Evolutionary conservation across 2,329 filamentous ascomycete genomes (phyloP).

Genomic region (Didymella glomerata): DNA sequence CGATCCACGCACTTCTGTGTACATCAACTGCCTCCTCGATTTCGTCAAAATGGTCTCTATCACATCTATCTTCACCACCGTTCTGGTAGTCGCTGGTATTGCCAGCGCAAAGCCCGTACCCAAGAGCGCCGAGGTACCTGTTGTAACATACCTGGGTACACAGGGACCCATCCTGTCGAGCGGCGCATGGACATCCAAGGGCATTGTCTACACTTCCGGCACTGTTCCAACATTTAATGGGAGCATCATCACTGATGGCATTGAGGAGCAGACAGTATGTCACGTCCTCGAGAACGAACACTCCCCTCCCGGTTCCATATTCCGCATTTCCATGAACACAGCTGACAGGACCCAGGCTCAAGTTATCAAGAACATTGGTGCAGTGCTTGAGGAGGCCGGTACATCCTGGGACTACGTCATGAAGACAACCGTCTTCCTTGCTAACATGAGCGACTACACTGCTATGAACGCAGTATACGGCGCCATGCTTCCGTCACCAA

Average conservation of each 20-base stretch:
- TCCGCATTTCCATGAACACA: not conserved
- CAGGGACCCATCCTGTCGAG: conserved; percentile 43
- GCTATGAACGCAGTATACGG: conserved; percentile 48
- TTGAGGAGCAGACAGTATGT: conserved; percentile 39
- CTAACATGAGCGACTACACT: conserved; percentile 44
- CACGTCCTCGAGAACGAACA: not conserved
- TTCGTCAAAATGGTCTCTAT: conserved; percentile 32
- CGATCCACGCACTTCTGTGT: not conserved
- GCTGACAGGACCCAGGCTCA: conserved; percentile 34
- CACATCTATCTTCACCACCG: conserved; percentile 30
- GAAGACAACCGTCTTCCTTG: conserved; percentile 46
- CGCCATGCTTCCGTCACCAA: conserved; percentile 41
- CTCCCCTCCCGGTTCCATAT: not conserved
- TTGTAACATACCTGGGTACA: conserved; percentile 45
- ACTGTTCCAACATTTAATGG: conserved; percentile 43
- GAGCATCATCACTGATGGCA: conserved; percentile 37
- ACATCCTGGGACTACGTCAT: conserved; percentile 48
- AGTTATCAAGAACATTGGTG: conserved; percentile 47
- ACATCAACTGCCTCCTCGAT: not conserved
- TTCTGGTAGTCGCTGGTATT: conserved; percentile 29
- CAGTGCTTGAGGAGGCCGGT: conserved; percentile 42
- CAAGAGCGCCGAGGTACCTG: conserved; percentile 36
- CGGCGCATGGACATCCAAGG: conserved; percentile 43
- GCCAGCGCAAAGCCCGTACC: conserved; percentile 30
- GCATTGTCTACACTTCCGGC: conserved; percentile 45